Evolutionary conservation across 805 yeast genomes (phyloP).

Genomic region (Blastobotrys chiropterorum): DNA sequence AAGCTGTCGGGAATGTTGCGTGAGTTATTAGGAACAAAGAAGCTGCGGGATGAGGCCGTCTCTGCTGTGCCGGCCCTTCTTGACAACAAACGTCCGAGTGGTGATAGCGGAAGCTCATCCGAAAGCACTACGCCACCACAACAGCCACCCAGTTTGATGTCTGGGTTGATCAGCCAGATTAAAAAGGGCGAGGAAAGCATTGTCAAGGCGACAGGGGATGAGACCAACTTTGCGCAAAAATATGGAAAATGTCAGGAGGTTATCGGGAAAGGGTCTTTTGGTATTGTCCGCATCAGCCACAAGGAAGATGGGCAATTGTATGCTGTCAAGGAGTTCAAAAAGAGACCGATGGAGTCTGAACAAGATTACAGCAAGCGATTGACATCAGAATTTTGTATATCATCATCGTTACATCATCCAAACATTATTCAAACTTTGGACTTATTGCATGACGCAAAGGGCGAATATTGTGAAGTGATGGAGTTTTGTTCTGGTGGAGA

Average conservation of each 20-base stretch:
- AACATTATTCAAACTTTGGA: slow-evolving; percentile 76
- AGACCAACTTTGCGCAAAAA: slow-evolving; percentile 67
- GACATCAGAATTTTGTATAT: slow-evolving; percentile 85
- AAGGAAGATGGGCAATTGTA: slow-evolving; percentile 43
- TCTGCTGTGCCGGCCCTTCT: slow-evolving; percentile 12
- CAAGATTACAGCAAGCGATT: slow-evolving; percentile 61
- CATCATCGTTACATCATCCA: slow-evolving; percentile 66
- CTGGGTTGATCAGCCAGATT: slow-evolving; percentile 17
- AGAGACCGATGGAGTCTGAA: slow-evolving; percentile 51
- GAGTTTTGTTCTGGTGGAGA: slow-evolving; percentile 92
- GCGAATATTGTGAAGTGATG: slow-evolving; percentile 84
- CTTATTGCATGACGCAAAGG: slow-evolving; percentile 65
- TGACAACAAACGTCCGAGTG: background rate
- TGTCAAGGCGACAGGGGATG: slow-evolving; percentile 19
- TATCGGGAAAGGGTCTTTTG: slow-evolving; percentile 90
- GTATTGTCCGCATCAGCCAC: slow-evolving; percentile 86
- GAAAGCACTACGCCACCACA: background rate
- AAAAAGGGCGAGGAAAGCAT: slow-evolving; percentile 10
- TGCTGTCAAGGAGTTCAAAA: slow-evolving; percentile 73
- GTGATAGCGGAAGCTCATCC: background rate
- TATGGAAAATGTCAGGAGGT: slow-evolving; percentile 95
- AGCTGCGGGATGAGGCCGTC: slow-evolving; percentile 13
- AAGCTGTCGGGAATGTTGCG: slow-evolving; percentile 33
- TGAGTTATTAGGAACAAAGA: slow-evolving; percentile 18
- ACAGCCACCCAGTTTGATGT: slow-evolving; percentile 20